A percentile compares a stretch with the other conserved stretches of the same genome.
These are phyloP conservation scores for Jamesozyma jinghongensis DNA, from an alignment of 805 yeast species.

Conservation along the genomic window DNA sequence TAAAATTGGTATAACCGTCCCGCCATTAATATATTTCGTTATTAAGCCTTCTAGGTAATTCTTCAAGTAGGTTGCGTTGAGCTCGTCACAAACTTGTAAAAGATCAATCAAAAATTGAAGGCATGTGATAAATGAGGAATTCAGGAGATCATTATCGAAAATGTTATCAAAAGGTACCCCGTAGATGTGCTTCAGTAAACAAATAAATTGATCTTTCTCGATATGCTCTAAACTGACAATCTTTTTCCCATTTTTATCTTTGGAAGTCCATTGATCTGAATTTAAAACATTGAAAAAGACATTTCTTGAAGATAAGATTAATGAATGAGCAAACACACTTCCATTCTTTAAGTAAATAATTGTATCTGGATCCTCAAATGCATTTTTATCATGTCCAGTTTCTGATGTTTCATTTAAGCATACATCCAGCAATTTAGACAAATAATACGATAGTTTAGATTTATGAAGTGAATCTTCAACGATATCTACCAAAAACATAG, in stretches of 20 bases:
- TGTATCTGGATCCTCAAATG: slow-evolving; percentile 32
- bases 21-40: slow-evolving; percentile 45
- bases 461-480: slow-evolving; percentile 17
- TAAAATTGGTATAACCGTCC: slow-evolving; percentile 51
- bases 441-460: slow-evolving; percentile 8
- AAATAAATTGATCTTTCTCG: slow-evolving; percentile 34
- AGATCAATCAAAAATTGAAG: slow-evolving; percentile 40
- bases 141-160: slow-evolving; percentile 14
- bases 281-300: slow-evolving; percentile 55
- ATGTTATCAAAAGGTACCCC: slow-evolving; percentile 33
- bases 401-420: neutral
- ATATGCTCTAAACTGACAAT: slow-evolving; percentile 36
- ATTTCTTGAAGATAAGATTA: slow-evolving; percentile 46
- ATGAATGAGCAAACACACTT: slow-evolving; percentile 37
- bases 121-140: slow-evolving; percentile 7
- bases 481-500: slow-evolving; percentile 10
- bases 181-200: slow-evolving; percentile 46
- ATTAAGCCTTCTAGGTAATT: slow-evolving; percentile 52
- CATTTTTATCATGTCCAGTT: neutral
- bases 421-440: slow-evolving; percentile 3
- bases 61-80: slow-evolving; percentile 51
- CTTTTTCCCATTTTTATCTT: slow-evolving; percentile 7
- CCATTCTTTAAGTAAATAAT: slow-evolving; percentile 41
- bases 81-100: slow-evolving; percentile 52
- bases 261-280: slow-evolving; percentile 43